phyloP scores from a whole-genome alignment of 2,329 filamentous ascomycete species.

The Emericellopsis atlantica region DNA sequence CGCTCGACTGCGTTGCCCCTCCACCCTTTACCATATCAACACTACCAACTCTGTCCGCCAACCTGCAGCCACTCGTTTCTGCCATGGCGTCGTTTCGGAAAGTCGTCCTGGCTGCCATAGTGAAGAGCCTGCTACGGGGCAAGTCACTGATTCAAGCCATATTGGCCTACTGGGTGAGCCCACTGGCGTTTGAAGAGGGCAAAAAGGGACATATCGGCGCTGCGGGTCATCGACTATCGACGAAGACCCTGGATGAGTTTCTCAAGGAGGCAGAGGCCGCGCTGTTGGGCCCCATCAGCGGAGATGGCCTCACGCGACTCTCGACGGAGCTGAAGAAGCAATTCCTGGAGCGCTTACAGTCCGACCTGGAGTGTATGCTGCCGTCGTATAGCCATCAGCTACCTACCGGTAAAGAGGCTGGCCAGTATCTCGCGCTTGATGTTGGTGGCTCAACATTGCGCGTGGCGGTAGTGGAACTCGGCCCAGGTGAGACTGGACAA shows the following conservation, averaged over 20 bases:
- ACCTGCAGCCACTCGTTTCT: slow-evolving; percentile 34
- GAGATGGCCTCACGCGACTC: slow-evolving; percentile 30
- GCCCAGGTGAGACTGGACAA: slow-evolving; percentile 22
- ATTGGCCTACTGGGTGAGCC: slow-evolving; percentile 38
- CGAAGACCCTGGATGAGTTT: slow-evolving; percentile 33
- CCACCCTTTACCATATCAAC: background rate
- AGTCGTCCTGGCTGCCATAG: slow-evolving; percentile 37
- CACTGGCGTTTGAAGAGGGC: slow-evolving; percentile 16
- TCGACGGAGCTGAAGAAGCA: slow-evolving; percentile 39
- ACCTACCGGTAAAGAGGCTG: slow-evolving; percentile 45
- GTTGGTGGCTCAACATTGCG: slow-evolving; percentile 58
- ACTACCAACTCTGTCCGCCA: background rate
- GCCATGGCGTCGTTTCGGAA: slow-evolving; percentile 45
- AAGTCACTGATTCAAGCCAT: slow-evolving; percentile 47
- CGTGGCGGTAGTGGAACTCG: slow-evolving; percentile 51
- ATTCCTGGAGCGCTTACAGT: slow-evolving; percentile 37
- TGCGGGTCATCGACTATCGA: slow-evolving; percentile 3
- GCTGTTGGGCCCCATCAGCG: slow-evolving; percentile 34
- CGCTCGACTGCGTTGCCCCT: background rate
- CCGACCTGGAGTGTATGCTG: slow-evolving; percentile 46
- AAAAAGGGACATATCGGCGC: slow-evolving; percentile 5
- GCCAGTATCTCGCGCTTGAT: slow-evolving; percentile 50
- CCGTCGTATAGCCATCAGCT: slow-evolving; percentile 54
- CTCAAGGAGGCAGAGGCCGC: slow-evolving; percentile 41
- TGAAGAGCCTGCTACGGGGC: slow-evolving; percentile 45